Percentiles rank a stretch among this genome's conserved stretches.
These are phyloP conservation scores for Rhytidiadelphus loreus DNA, from an alignment of 225 moss, liverwort and hornwort genomes.

Conservation along the genomic window DNA sequence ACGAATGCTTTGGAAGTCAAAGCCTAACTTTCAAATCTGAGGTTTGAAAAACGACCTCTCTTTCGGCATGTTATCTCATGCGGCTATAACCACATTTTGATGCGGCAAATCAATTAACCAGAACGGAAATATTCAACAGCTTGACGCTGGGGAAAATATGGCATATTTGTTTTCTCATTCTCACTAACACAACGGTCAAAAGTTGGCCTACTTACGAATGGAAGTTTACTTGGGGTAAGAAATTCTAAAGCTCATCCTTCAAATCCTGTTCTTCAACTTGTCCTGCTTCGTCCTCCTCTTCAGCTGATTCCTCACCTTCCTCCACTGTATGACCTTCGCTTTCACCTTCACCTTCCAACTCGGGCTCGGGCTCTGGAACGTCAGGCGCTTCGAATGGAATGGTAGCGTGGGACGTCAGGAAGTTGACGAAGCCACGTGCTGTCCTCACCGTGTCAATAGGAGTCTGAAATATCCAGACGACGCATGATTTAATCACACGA, in stretches of 20 bases:
- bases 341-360: constrained; percentile 6
- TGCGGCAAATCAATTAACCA: not conserved
- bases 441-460: constrained; percentile 68
- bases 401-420: constrained; percentile 57
- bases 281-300: not conserved
- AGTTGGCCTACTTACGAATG: not conserved
- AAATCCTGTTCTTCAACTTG: not conserved
- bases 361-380: constrained; percentile 22
- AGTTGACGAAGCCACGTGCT: constrained; percentile 56
- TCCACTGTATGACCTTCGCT: constrained; percentile 1
- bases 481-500: not conserved
- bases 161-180: not conserved
- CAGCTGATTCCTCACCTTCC: not conserved
- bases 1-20: not conserved
- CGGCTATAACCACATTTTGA: not conserved
- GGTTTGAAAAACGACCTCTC: not conserved
- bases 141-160: not conserved
- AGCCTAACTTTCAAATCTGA: not conserved
- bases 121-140: not conserved
- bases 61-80: not conserved
- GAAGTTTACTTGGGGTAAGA: not conserved
- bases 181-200: not conserved
- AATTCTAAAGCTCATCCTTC: constrained; percentile 33
- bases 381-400: constrained; percentile 68
- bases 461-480: constrained; percentile 30